Conservation (phyloP, 306 rosid species). For the Cucurbita moschata region DNA sequence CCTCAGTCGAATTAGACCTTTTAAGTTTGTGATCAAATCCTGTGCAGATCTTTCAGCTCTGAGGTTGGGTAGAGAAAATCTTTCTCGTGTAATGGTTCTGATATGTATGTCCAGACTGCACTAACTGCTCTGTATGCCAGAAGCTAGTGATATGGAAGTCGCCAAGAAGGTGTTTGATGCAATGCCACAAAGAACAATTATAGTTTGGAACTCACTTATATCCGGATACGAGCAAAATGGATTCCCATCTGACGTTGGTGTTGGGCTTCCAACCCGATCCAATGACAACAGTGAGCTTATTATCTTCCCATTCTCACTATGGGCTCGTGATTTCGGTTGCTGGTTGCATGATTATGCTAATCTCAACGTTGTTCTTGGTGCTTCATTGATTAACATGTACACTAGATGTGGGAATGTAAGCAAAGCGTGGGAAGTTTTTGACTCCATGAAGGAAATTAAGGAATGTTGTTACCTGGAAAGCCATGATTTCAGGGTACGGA, state of each 20-base stretch:
- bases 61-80: conserved; percentile 30
- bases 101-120: conserved; percentile 65
- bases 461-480: conserved; percentile 78
- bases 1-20: conserved; percentile 55
- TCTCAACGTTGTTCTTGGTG: conserved; percentile 47
- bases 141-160: conserved; percentile 25
- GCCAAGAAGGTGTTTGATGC: conserved; percentile 51
- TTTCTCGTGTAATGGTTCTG: conserved; percentile 42
- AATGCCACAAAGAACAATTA: conserved; percentile 44
- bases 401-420: conserved; percentile 57
- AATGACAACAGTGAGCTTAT: conserved; percentile 41
- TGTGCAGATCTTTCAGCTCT: conserved; percentile 54
- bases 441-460: conserved; percentile 33
- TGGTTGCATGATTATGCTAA: conserved; percentile 47
- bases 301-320: conserved; percentile 76
- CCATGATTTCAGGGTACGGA: conserved; percentile 85
- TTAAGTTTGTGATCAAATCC: conserved; percentile 78
- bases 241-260: conserved; percentile 31
- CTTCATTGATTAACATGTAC: conserved; percentile 76
- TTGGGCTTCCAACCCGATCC: conserved; percentile 42
- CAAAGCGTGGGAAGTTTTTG: conserved; percentile 49
- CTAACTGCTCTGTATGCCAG: conserved; percentile 33
- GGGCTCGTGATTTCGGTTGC: conserved; percentile 52
- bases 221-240: conserved; percentile 77
- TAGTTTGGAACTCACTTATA: conserved; percentile 84